Evolutionary conservation across 352 stramenopile species (phyloP).

Genomic region (Aphanomyces cochlioides): DNA sequence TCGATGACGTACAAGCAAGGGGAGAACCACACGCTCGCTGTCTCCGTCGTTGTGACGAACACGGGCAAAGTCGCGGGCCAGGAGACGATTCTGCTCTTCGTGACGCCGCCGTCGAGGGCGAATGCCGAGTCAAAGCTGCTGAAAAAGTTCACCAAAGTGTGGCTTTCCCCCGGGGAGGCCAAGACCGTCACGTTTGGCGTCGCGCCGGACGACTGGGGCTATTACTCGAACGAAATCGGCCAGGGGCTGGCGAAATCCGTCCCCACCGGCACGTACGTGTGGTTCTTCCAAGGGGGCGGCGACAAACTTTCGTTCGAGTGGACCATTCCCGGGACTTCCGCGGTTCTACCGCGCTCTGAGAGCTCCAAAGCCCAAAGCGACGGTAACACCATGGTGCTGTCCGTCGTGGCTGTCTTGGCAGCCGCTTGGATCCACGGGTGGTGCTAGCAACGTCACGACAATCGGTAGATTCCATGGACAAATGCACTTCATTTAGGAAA

Average conservation of each 20-base stretch:
- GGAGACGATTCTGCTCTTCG: conserved; percentile 69
- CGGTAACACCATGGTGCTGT: too few species aligned
- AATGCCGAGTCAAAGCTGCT: conserved; percentile 77
- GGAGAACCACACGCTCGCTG: conserved; percentile 36
- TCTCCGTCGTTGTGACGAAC: conserved; percentile 45
- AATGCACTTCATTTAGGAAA: too few species aligned
- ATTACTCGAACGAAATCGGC: conserved; percentile 57
- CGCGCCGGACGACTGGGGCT: conserved; percentile 51
- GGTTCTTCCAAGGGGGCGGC: too few species aligned
- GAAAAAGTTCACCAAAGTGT: conserved; percentile 72
- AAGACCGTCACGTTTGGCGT: conserved; percentile 40
- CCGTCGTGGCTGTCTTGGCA: too few species aligned
- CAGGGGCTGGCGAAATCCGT: conserved; percentile 53
- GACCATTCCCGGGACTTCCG: too few species aligned
- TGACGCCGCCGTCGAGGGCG: conserved; percentile 63
- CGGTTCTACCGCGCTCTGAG: too few species aligned
- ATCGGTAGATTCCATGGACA: too few species aligned
- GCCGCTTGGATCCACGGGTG: too few species aligned
- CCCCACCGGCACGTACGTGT: conserved; percentile 51
- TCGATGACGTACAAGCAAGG: conserved; percentile 36
- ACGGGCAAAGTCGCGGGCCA: conserved; percentile 44
- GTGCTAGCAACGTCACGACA: too few species aligned
- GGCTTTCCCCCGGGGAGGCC: conserved; percentile 43
- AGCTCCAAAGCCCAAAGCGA: too few species aligned
- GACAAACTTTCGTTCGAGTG: too few species aligned